Percentiles rank a stretch among this genome's conserved stretches.
Evolutionary conservation across 176 grass and related monocot species (phyloP).

Genomic region (Stipa capillata): DNA sequence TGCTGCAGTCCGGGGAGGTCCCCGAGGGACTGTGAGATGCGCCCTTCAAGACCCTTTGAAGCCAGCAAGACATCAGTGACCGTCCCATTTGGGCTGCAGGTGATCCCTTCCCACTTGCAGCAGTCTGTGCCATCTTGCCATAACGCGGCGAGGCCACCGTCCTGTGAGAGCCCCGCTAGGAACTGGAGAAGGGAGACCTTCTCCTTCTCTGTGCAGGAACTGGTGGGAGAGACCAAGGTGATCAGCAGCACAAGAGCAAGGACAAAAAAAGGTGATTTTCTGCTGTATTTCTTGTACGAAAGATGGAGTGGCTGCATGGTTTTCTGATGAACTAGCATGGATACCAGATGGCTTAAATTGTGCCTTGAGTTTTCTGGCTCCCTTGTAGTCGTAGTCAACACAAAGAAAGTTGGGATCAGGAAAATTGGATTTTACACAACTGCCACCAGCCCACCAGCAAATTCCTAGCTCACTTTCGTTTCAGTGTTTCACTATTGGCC

Average conservation of each 20-base stretch:
- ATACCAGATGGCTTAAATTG: not conserved
- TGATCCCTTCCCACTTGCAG: constrained; percentile 43
- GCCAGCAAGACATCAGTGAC: not conserved
- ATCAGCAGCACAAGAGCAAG: constrained; percentile 17
- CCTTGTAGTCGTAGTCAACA: not conserved
- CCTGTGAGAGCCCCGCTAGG: not conserved
- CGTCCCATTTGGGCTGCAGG: not conserved
- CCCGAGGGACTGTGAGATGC: not conserved
- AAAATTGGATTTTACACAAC: not conserved
- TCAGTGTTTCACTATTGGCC: not conserved
- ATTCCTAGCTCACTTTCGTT: not conserved
- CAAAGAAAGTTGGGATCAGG: not conserved
- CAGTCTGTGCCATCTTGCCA: constrained; percentile 25
- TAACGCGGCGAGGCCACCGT: not conserved
- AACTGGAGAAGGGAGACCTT: constrained; percentile 29
- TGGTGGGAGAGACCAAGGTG: not conserved
- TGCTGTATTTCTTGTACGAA: not conserved
- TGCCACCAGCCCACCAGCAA: not conserved
- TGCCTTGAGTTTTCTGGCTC: not conserved
- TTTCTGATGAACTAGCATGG: constrained; percentile 6
- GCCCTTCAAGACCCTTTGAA: not conserved
- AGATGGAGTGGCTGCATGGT: constrained; percentile 12
- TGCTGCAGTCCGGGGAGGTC: not conserved
- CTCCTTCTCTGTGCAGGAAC: constrained; percentile 28
- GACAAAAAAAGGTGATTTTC: not conserved